Evolutionary conservation across 139 green algal species (phyloP), one percentile per base, ranked within the genome.

Genomic region (Tetradesmus lagerheimii): DNA sequence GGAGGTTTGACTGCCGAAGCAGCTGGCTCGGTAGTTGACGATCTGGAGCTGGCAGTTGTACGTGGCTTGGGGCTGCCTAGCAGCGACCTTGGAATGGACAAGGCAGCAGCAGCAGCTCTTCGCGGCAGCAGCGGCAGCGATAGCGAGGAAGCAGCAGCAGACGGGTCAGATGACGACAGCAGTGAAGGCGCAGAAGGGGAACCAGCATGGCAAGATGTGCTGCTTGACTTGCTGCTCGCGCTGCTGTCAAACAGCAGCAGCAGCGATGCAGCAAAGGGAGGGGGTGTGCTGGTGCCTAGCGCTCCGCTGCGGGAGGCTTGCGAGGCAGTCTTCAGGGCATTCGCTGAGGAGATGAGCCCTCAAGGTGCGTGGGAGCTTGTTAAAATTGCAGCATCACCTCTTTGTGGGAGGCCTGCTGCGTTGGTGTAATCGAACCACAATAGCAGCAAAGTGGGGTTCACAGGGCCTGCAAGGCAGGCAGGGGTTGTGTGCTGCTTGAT

Each of bases 221-320:
- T 98, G 90, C 45, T 98, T 85, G 96, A 98, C 50, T 85, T 96
- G 77, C 57, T 97, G 90, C 92, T 98, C 86, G 91, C 88, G 29
- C 88, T 98, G 83, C 93, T 98, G 92, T 90, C 95, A 5, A 79
- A n/a, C 50, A 47, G 39, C 43, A 79, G 66, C 37, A 74, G 57
- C 80, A 80, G 86, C 41, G 86, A 80, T 76, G 71, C 67, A 47
- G 85, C 45, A 1, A 85, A 35, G 62, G 80, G 62, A 23, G 62
- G 64, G 6, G 84, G 81, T 2, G 89, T 82, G 29, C 78, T 87
- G 38, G 90, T 98, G 91, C 95, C 96, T 0, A 93, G 83, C 1
- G 93, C 92, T 1, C 95, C 96, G 0, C 92, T 98, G 84, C 83
- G 95, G 0, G 94, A 96, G 34, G 95, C 95, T 15, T 94, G 88